phyloP scores from a whole-genome alignment of 257 asterid species.

The Plantago ovata region DNA sequence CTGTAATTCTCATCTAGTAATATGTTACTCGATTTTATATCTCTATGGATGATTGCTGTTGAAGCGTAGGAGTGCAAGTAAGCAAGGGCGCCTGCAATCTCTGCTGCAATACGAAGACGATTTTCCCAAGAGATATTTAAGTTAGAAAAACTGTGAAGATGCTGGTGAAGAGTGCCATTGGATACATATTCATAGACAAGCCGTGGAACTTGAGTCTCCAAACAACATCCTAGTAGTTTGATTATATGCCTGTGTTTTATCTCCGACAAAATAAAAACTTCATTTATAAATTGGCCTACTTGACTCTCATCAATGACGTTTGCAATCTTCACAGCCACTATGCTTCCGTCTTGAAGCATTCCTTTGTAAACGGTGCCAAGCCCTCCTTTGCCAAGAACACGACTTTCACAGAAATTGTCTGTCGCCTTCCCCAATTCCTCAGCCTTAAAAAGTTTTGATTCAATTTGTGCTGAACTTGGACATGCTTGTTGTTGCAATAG shows the following conservation, averaged over 20 bases:
- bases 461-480: slow-evolving; percentile 15
- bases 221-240: too few relatives aligned
- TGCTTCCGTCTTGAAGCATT: slow-evolving; percentile 30
- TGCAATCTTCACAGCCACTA: slow-evolving; percentile 39
- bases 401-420: slow-evolving; percentile 23
- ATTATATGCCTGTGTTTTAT: too few relatives aligned
- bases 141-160: slow-evolving; percentile 9
- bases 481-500: slow-evolving; percentile 26
- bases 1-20: too few relatives aligned
- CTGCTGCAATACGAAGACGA: slow-evolving; percentile 35
- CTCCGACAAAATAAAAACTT: too few relatives aligned
- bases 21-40: too few relatives aligned
- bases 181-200: too few relatives aligned
- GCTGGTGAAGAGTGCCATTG: slow-evolving; percentile 29
- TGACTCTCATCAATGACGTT: slow-evolving; percentile 29
- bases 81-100: slow-evolving; percentile 38
- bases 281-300: too few relatives aligned
- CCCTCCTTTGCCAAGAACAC: too few relatives aligned
- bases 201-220: too few relatives aligned
- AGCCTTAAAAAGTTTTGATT: slow-evolving; percentile 17
- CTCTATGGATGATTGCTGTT: too few relatives aligned
- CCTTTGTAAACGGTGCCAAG: too few relatives aligned
- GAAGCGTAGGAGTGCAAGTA: slow-evolving; percentile 37
- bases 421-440: slow-evolving; percentile 41
- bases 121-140: slow-evolving; percentile 28